Evolutionary conservation across 441 rosid genomes (phyloP).

Genomic region (Metrosideros polymorpha): DNA sequence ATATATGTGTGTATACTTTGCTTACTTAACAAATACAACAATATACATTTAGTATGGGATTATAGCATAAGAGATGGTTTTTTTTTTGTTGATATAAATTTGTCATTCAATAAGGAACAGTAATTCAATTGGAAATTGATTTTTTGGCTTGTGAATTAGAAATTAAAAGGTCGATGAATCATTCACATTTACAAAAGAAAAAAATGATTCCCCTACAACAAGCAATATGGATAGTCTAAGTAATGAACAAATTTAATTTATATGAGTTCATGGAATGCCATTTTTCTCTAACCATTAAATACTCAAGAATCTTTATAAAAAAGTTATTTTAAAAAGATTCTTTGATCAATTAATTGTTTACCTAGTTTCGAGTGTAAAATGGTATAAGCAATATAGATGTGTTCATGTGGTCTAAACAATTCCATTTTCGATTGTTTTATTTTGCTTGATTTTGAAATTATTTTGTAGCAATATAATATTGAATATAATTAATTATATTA

Average conservation of each 20-base stretch:
- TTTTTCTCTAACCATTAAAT: neutral
- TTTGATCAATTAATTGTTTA: neutral
- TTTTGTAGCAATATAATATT: neutral
- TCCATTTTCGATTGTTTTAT: neutral
- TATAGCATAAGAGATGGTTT: neutral
- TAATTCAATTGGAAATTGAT: neutral
- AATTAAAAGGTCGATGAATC: fast-evolving
- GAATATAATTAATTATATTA: neutral
- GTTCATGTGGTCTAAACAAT: neutral
- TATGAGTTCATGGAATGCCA: neutral
- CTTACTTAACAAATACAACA: too few relatives aligned
- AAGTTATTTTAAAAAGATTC: neutral
- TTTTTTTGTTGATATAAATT: fast-evolving
- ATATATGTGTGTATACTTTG: neutral
- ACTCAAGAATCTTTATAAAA: neutral
- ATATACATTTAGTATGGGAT: neutral
- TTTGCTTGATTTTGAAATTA: neutral
- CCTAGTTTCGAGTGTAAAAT: neutral
- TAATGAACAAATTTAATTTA: neutral
- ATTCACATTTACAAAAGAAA: neutral
- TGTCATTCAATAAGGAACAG: neutral
- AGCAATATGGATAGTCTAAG: neutral
- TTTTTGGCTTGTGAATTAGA: neutral
- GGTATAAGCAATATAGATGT: neutral
- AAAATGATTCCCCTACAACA: neutral